phyloP scores from a whole-genome alignment of 768 basidiomycete species.

The Daedaleopsis sinensis region DNA sequence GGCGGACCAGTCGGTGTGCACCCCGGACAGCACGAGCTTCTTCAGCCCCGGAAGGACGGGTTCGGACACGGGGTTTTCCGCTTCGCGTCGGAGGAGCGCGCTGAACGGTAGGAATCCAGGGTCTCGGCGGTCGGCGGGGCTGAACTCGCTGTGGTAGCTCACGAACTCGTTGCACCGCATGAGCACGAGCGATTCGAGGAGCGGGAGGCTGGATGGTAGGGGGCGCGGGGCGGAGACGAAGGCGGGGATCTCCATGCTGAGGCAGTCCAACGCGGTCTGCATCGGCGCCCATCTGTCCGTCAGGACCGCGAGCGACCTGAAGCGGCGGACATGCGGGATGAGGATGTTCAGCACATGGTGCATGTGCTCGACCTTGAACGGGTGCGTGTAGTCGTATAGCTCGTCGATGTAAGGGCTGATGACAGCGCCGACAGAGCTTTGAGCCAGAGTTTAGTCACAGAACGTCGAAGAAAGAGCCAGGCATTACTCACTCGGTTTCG shows the following conservation, averaged over 20 bases:
- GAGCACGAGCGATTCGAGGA: slow-evolving; percentile 52
- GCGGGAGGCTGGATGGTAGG: slow-evolving; percentile 13
- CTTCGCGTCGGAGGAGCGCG: slow-evolving; percentile 22
- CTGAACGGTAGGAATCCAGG: slow-evolving; percentile 32
- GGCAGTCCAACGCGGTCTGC: slow-evolving; percentile 49
- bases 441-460: not conserved
- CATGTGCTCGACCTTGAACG: slow-evolving; percentile 37
- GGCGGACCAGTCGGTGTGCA: slow-evolving; percentile 56
- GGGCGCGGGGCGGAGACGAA: slow-evolving; percentile 37
- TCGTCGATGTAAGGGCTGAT: slow-evolving; percentile 19
- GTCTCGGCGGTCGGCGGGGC: slow-evolving; percentile 41
- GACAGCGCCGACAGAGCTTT: slow-evolving; percentile 10
- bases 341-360: slow-evolving; percentile 46
- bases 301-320: slow-evolving; percentile 55
- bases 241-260: slow-evolving; percentile 34
- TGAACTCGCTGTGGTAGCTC: slow-evolving; percentile 47
- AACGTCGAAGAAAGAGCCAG: not conserved
- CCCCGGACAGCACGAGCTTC: slow-evolving; percentile 55
- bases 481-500: slow-evolving; percentile 45
- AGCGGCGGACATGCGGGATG: slow-evolving; percentile 53
- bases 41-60: slow-evolving; percentile 44
- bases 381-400: slow-evolving; percentile 20
- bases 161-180: slow-evolving; percentile 65
- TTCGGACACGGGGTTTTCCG: not conserved
- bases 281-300: slow-evolving; percentile 64